phyloP scores from a whole-genome alignment of 805 yeast genomes.

The Starmerella floricola region DNA sequence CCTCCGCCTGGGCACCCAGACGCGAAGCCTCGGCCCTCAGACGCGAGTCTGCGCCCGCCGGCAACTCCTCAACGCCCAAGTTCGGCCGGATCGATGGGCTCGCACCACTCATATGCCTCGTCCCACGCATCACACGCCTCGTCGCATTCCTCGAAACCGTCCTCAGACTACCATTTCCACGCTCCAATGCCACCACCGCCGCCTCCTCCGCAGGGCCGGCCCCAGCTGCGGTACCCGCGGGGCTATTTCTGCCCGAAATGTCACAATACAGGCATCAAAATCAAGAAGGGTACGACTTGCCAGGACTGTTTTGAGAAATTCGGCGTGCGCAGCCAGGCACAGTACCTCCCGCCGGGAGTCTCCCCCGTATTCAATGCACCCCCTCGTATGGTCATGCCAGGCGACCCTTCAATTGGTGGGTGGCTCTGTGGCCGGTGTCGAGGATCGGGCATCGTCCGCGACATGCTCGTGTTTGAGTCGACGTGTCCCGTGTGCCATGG shows the following conservation, averaged over 20 bases:
- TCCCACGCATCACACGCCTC: not conserved
- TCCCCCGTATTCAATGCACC: constrained; percentile 25
- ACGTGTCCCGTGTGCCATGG: constrained; percentile 57
- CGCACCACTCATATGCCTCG: not conserved
- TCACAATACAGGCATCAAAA: constrained; percentile 54
- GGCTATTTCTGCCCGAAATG: constrained; percentile 54
- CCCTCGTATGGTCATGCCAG: constrained; percentile 44
- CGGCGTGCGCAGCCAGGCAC: constrained; percentile 21
- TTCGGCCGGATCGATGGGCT: too few species aligned
- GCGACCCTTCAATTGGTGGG: constrained; percentile 72
- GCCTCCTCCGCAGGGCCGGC: constrained; percentile 10
- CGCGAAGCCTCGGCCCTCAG: not conserved
- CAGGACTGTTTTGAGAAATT: constrained; percentile 55
- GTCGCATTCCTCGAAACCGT: not conserved
- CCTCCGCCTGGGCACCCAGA: constrained; percentile 5
- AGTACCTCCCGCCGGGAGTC: constrained; percentile 14
- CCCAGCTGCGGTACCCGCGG: constrained; percentile 48
- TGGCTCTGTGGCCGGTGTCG: constrained; percentile 57
- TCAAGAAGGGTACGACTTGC: constrained; percentile 49
- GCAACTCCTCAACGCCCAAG: not conserved
- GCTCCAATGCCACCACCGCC: not conserved
- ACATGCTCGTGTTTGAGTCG: constrained; percentile 49
- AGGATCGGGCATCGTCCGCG: constrained; percentile 46
- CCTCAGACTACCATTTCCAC: not conserved
- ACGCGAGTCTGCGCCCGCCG: not conserved